phyloP scores from a whole-genome alignment of 2,329 filamentous ascomycete species.

The Penicillium sp. region DNA sequence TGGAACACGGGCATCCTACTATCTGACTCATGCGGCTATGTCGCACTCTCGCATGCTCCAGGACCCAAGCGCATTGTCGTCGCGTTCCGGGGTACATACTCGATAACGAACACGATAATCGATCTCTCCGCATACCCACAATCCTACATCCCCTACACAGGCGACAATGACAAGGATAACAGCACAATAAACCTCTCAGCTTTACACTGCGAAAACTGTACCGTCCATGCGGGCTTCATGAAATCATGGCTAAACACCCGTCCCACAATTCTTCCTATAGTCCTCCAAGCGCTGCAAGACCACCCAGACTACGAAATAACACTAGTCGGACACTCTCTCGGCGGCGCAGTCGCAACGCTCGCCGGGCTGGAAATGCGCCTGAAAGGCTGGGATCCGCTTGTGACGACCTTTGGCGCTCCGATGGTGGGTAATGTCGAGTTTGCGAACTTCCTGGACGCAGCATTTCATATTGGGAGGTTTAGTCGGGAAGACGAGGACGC shows the following conservation, averaged over 20 bases:
- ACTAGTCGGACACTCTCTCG: slow-evolving; percentile 87
- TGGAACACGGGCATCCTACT: slow-evolving; percentile 90
- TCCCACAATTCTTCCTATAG: slow-evolving; percentile 66
- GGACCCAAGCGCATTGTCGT: slow-evolving; percentile 70
- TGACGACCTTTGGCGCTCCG: slow-evolving; percentile 95
- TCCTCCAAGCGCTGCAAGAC: slow-evolving; percentile 61
- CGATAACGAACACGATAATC: slow-evolving; percentile 84
- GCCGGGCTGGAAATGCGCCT: slow-evolving; percentile 80
- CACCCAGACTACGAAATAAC: slow-evolving; percentile 75
- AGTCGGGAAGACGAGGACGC: slow-evolving; percentile 8
- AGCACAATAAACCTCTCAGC: slow-evolving; percentile 40
- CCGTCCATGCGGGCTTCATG: slow-evolving; percentile 89
- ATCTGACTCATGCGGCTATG: slow-evolving; percentile 90
- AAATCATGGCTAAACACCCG: slow-evolving; percentile 80
- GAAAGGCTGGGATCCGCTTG: slow-evolving; percentile 72
- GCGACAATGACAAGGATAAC: slow-evolving; percentile 37
- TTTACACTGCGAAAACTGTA: slow-evolving; percentile 78
- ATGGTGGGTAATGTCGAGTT: slow-evolving; percentile 60
- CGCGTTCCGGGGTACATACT: slow-evolving; percentile 93
- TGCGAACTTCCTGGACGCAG: slow-evolving; percentile 57
- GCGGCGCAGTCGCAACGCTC: slow-evolving; percentile 86
- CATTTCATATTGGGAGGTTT: slow-evolving; percentile 48
- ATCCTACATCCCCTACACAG: slow-evolving; percentile 86
- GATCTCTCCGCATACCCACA: slow-evolving; percentile 90
- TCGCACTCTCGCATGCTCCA: slow-evolving; percentile 77